Conservation (phyloP, 2,329 filamentous ascomycete species). For the Emydomyces testavorans region DNA sequence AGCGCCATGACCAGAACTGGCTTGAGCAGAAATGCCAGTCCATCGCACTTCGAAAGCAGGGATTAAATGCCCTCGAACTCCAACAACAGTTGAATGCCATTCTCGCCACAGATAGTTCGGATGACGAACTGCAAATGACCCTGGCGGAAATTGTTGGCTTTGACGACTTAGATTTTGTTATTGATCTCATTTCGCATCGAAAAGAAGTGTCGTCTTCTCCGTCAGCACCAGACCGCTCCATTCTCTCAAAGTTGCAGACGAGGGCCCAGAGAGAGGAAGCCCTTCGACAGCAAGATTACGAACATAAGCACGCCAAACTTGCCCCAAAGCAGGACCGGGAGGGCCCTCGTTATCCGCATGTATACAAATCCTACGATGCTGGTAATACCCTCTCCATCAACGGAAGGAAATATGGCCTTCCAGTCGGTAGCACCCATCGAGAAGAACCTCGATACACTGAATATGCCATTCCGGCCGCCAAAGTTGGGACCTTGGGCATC, state of each 20-base stretch:
- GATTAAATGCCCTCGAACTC: conserved; percentile 57
- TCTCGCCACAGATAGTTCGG: conserved; percentile 55
- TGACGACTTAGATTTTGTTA: conserved; percentile 84
- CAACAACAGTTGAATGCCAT: conserved; percentile 66
- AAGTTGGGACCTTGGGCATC: conserved; percentile 59
- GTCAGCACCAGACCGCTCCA: conserved; percentile 22
- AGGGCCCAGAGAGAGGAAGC: conserved; percentile 67
- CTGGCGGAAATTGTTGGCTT: conserved; percentile 86
- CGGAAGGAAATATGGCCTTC: conserved; percentile 73
- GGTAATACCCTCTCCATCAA: conserved; percentile 73
- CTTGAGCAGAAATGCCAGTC: conserved; percentile 55
- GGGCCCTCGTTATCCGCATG: conserved; percentile 77
- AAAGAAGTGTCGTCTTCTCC: conserved; percentile 48
- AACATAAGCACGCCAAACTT: conserved; percentile 69
- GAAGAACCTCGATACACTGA: conserved; percentile 79
- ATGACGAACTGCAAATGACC: conserved; percentile 83
- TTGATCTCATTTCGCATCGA: conserved; percentile 73
- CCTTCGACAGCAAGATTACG: conserved; percentile 60
- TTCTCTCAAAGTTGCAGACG: conserved; percentile 53
- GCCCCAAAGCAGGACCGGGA: conserved; percentile 58
- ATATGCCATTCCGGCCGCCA: conserved; percentile 70
- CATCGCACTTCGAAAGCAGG: conserved; percentile 55
- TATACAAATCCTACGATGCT: conserved; percentile 72
- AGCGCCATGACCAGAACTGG: conserved; percentile 54
- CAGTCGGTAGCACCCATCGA: conserved; percentile 57